Evolutionary conservation across 1,284 basidiomycete species (phyloP).

Genomic region (Cutaneotrichosporon sp.): DNA sequence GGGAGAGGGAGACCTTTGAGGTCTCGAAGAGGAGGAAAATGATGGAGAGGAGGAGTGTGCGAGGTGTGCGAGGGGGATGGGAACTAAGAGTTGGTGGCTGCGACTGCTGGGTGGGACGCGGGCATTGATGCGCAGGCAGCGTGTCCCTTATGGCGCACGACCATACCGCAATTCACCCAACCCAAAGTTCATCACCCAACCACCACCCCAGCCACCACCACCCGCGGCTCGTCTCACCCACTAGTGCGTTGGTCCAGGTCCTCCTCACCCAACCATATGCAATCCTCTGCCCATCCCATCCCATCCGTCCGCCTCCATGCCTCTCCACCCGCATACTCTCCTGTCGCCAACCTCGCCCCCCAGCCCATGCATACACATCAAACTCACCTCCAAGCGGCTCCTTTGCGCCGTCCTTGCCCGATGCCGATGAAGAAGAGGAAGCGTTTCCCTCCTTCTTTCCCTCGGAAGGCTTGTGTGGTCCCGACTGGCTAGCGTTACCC

Average conservation of each 20-base stretch:
- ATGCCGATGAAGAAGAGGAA: slow-evolving; percentile 1
- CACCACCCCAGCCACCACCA: too few species aligned
- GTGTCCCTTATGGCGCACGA: too few species aligned
- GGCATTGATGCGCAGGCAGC: background rate
- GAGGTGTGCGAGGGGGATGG: too few species aligned
- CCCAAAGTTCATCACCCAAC: too few species aligned
- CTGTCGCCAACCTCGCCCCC: too few species aligned
- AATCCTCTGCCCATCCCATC: too few species aligned
- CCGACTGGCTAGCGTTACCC: slow-evolving; percentile 4
- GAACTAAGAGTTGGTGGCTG: background rate
- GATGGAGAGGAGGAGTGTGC: background rate
- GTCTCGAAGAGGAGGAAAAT: background rate
- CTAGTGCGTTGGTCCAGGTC: too few species aligned
- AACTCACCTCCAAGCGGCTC: slow-evolving; percentile 13
- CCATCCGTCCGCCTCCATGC: too few species aligned
- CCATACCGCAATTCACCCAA: too few species aligned
- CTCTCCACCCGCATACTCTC: too few species aligned
- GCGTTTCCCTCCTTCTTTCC: background rate
- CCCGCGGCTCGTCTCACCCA: too few species aligned
- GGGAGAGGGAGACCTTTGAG: background rate
- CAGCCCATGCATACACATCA: background rate
- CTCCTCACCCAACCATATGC: too few species aligned
- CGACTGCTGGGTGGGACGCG: background rate
- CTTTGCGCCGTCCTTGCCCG: slow-evolving; percentile 5
- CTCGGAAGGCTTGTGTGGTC: slow-evolving; percentile 4